These are phyloP conservation scores for Eragrostis nindensis DNA, from an alignment of 176 grass and related monocot genomes.

Conservation along the genomic window DNA sequence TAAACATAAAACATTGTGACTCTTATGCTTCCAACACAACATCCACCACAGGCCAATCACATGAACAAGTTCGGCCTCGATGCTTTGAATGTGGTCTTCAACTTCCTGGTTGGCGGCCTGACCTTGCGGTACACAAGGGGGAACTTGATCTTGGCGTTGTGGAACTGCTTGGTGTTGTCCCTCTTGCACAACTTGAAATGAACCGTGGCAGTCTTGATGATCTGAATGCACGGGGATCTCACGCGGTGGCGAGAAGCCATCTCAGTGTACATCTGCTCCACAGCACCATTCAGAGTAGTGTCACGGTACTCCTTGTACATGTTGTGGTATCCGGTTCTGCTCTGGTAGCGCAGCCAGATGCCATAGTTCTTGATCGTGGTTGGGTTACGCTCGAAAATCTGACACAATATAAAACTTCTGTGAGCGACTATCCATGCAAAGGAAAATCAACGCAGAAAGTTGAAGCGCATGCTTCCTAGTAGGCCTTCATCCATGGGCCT, in stretches of 20 bases:
- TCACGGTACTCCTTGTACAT: slow-evolving; percentile 95
- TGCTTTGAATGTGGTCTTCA: slow-evolving; percentile 85
- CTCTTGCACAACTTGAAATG: slow-evolving; percentile 75
- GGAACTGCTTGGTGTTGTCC: slow-evolving; percentile 90
- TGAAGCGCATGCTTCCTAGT: not conserved
- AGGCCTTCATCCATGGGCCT: not conserved
- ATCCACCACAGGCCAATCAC: slow-evolving; percentile 37
- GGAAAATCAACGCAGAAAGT: not conserved
- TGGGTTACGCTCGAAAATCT: slow-evolving; percentile 82
- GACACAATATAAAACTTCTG: not conserved
- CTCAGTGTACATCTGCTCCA: slow-evolving; percentile 91
- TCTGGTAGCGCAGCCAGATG: slow-evolving; percentile 89
- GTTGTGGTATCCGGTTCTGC: slow-evolving; percentile 86
- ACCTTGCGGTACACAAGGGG: slow-evolving; percentile 79
- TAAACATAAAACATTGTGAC: not conserved
- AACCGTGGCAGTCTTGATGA: slow-evolving; percentile 74
- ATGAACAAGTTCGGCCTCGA: slow-evolving; percentile 76
- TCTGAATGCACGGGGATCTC: slow-evolving; percentile 72
- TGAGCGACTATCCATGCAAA: not conserved
- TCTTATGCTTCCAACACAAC: slow-evolving; percentile 9
- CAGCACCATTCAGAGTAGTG: slow-evolving; percentile 73
- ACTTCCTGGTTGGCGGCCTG: slow-evolving; percentile 71
- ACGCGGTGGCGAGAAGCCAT: slow-evolving; percentile 90
- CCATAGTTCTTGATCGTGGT: slow-evolving; percentile 90
- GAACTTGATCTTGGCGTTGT: slow-evolving; percentile 81